phyloP scores from a whole-genome alignment of 2,329 filamentous ascomycete genomes.

The Cordyceps cateniannulata region DNA sequence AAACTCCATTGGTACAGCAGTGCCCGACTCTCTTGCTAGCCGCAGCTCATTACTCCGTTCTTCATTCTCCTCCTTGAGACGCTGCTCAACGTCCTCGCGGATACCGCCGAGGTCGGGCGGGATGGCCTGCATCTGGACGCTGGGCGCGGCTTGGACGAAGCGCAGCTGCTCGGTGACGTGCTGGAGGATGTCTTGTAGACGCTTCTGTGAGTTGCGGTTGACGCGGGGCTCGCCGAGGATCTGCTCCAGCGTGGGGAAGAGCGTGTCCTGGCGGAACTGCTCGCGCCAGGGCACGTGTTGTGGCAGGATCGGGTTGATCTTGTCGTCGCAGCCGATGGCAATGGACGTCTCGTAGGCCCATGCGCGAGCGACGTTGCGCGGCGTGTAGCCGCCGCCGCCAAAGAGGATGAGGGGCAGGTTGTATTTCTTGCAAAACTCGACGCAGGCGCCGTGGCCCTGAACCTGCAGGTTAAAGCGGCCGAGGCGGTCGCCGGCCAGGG shows the following conservation, averaged over 20 bases:
- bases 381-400: constrained; percentile 93
- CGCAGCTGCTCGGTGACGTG: constrained; percentile 79
- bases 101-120: constrained; percentile 68
- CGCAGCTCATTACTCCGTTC: constrained; percentile 50
- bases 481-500: constrained; percentile 83
- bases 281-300: constrained; percentile 76
- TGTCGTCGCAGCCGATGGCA: constrained; percentile 67
- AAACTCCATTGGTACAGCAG: constrained; percentile 52
- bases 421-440: constrained; percentile 78
- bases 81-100: constrained; percentile 62
- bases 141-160: constrained; percentile 79
- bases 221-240: constrained; percentile 60
- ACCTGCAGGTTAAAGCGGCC: constrained; percentile 97
- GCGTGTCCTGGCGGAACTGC: constrained; percentile 79
- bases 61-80: constrained; percentile 57
- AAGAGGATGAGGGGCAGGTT: constrained; percentile 80
- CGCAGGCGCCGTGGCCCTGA: constrained; percentile 85
- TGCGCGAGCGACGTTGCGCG: constrained; percentile 88
- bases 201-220: constrained; percentile 74
- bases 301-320: constrained; percentile 68
- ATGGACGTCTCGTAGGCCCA: constrained; percentile 97
- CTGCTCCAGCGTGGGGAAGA: constrained; percentile 81
- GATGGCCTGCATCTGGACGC: constrained; percentile 76
- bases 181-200: constrained; percentile 67
- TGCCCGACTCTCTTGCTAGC: constrained; percentile 48